Base-by-base conservation (phyloP, 257 asterid genomes). In the Coffea eugenioides region DNA sequence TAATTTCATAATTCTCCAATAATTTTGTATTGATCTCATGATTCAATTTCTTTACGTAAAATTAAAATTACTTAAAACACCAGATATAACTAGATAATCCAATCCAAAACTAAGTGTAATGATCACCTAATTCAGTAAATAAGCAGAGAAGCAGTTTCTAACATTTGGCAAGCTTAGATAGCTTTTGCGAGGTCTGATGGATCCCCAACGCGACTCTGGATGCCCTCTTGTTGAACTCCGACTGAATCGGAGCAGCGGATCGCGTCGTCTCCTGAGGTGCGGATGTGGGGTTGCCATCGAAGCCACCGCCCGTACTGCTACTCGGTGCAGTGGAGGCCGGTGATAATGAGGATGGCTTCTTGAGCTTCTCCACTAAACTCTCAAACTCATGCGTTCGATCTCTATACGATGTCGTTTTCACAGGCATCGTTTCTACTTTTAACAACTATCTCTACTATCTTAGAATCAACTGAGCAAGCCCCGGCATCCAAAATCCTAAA, bases 121-220 rank as follows among this genome's bases (percentile, higher is more conserved):
- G 54, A 31, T 46, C 76, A 76, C 27, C 66, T 48, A 5, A 56
- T 59, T 72, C 14, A 83, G 79, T 66, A 34, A 25, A 11, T n/a
- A 15, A n/a, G 1, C 4, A 62, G 13, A 27, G 43, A n/a, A 56
- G 56, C 23, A 31, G 14, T 61, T 83, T 56, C 89, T 83, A 81
- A 91, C 97, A 79, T 73, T 85, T 89, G 6, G 96, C 85, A n/a
- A 94, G 85, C 46, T 93, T 90, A 75, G 89, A 92, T 71, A 94
- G 92, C 81, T 92, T 94, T 83, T 92, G 94, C 72, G 89, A 86
- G 18, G 97, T 89, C 83, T 91, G 95, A 85, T 92, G 97, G 83
- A 92, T 88, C 51, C 90, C 92, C 75, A 90, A 88, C 34, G 95
- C 91, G 49, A 94, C 86, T 84, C 87, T 77, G 48, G 97, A 89